Percentiles rank a stretch among this genome's conserved stretches.
phyloP scores from a whole-genome alignment of 345 rosid species.

The Eucalyptus erythrocorys region DNA sequence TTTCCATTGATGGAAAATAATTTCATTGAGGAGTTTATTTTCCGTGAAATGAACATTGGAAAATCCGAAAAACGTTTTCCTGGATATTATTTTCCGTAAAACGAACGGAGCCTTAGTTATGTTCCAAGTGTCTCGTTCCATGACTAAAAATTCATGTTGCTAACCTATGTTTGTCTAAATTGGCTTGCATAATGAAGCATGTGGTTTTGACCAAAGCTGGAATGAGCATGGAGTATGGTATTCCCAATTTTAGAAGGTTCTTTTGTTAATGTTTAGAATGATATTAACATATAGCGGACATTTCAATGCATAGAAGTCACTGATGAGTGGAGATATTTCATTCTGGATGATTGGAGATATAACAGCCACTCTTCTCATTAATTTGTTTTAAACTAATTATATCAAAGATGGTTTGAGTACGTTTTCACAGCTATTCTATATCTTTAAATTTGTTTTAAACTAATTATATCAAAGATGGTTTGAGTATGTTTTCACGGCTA shows the following conservation, averaged over 20 bases:
- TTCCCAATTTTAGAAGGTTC: constrained; percentile 95
- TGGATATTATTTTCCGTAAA: too few relatives aligned
- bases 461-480: background rate
- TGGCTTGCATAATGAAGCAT: constrained; percentile 36
- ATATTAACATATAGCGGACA: background rate
- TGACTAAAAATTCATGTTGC: background rate
- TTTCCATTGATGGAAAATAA: too few relatives aligned
- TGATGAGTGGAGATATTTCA: background rate
- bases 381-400: background rate
- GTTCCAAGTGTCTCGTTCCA: background rate
- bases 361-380: background rate
- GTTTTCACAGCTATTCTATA: background rate
- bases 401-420: background rate
- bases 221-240: constrained; percentile 81
- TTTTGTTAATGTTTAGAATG: background rate
- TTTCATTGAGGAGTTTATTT: too few relatives aligned
- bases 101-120: too few relatives aligned
- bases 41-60: too few relatives aligned
- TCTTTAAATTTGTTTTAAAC: background rate
- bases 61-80: too few relatives aligned
- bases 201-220: constrained; percentile 85
- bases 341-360: background rate
- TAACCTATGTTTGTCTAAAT: background rate
- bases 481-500: background rate
- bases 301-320: background rate